These are phyloP conservation scores for Paraphoma chrysanthemicola DNA, from an alignment of 2,329 filamentous ascomycete species.

Conservation along the genomic window DNA sequence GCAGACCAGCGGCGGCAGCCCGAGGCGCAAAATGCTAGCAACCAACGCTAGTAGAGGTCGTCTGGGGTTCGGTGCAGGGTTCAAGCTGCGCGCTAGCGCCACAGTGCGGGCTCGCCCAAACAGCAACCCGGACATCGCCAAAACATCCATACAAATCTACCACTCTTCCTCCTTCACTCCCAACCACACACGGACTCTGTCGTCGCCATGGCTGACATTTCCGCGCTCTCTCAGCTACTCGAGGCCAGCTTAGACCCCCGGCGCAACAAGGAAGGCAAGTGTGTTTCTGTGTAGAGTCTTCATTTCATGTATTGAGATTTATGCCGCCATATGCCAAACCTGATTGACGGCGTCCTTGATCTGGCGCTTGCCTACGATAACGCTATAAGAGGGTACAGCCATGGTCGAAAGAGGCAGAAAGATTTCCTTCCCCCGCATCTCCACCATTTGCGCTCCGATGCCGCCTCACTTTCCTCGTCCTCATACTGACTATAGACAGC, in stretches of 20 bases:
- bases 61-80: slow-evolving; percentile 15
- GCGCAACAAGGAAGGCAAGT: slow-evolving; percentile 86
- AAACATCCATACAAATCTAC: background rate
- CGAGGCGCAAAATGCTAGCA: slow-evolving; percentile 13
- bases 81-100: background rate
- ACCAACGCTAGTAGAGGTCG: too few relatives aligned
- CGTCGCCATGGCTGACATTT: slow-evolving; percentile 65
- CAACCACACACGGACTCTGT: slow-evolving; percentile 1
- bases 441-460: background rate
- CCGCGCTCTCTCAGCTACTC: slow-evolving; percentile 79
- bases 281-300: slow-evolving; percentile 21
- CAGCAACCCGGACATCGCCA: slow-evolving; percentile 11
- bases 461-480: background rate
- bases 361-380: too few relatives aligned
- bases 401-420: background rate
- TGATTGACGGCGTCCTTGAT: too few relatives aligned
- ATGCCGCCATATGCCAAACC: too few relatives aligned
- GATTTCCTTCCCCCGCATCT: background rate
- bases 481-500: slow-evolving; percentile 61
- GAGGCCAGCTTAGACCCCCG: slow-evolving; percentile 87
- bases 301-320: background rate
- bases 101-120: slow-evolving; percentile 16
- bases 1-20: background rate
- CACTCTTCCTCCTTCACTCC: slow-evolving; percentile 1
- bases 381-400: too few relatives aligned